Conservation (phyloP, 2,329 filamentous ascomycete species). For the Venturia carpophila region DNA sequence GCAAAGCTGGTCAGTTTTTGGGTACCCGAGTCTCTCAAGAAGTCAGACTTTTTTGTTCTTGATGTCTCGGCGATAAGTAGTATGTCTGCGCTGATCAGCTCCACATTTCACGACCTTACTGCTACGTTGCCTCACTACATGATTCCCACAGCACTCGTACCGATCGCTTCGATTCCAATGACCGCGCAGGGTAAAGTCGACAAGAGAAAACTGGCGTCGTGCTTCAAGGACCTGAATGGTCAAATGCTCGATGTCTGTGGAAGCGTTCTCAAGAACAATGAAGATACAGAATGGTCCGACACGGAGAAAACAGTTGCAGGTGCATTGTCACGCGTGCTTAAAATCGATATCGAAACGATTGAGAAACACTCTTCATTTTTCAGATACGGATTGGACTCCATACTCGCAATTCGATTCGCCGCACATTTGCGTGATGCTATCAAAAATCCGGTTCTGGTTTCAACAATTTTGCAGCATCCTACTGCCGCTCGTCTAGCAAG, state of each 20-base stretch:
- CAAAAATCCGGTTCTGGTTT: constrained; percentile 13
- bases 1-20: constrained; percentile 58
- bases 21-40: constrained; percentile 38
- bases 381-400: constrained; percentile 73
- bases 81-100: constrained; percentile 19
- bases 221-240: constrained; percentile 42
- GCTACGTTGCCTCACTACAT: constrained; percentile 63
- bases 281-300: constrained; percentile 42
- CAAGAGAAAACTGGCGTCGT: constrained; percentile 42
- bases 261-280: constrained; percentile 27
- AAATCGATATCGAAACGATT: constrained; percentile 42
- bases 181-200: constrained; percentile 72
- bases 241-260: constrained; percentile 39
- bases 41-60: constrained; percentile 24
- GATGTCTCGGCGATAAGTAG: constrained; percentile 32
- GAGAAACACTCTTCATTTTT: constrained; percentile 63
- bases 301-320: constrained; percentile 50
- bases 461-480: constrained; percentile 16
- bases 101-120: constrained; percentile 41
- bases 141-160: constrained; percentile 67
- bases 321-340: constrained; percentile 46
- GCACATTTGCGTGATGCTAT: constrained; percentile 42
- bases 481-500: constrained; percentile 14
- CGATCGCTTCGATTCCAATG: constrained; percentile 60
- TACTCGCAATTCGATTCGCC: constrained; percentile 67